A percentile compares a stretch with the other conserved stretches of the same genome.
phyloP scores from a whole-genome alignment of 495 filamentous ascomycete species.

The Xylaria grammica region DNA sequence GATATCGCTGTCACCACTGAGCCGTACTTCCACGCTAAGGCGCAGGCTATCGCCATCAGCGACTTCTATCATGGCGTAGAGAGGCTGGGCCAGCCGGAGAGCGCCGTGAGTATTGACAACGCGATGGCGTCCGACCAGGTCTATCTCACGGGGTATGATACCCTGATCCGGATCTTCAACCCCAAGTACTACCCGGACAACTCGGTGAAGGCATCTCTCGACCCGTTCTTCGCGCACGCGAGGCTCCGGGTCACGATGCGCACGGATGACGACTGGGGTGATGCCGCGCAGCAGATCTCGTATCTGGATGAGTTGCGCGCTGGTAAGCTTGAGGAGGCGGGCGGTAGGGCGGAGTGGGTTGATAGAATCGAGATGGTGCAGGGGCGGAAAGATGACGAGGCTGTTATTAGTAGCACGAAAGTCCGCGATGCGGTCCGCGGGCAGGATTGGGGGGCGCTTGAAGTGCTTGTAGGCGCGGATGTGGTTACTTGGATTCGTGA shows the following conservation, averaged over 20 bases:
- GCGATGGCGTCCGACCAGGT: conserved; percentile 60
- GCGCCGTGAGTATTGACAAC: not conserved
- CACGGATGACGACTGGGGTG: conserved; percentile 70
- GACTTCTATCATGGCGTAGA: conserved; percentile 51
- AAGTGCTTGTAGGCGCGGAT: conserved; percentile 64
- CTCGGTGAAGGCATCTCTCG: conserved; percentile 58
- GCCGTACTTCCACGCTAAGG: conserved; percentile 88
- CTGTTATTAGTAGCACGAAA: conserved; percentile 76
- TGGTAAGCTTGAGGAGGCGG: conserved; percentile 60
- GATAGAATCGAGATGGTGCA: conserved; percentile 72
- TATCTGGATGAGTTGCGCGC: conserved; percentile 60
- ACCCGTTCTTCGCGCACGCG: conserved; percentile 71
- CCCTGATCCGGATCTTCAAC: conserved; percentile 80
- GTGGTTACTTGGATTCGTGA: conserved; percentile 66
- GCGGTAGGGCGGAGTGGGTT: conserved; percentile 71
- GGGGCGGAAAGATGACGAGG: conserved; percentile 57
- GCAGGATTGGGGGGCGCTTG: conserved; percentile 60
- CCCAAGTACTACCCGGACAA: conserved; percentile 76
- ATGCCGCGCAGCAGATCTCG: conserved; percentile 59
- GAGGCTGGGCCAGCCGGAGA: not conserved
- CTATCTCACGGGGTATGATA: conserved; percentile 88
- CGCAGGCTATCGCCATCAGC: conserved; percentile 64
- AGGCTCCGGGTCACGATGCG: conserved; percentile 75
- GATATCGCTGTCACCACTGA: conserved; percentile 83
- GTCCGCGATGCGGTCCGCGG: conserved; percentile 68